Evolutionary conservation across 352 stramenopile species (phyloP).

Genomic region (Phytophthora hybrid): DNA sequence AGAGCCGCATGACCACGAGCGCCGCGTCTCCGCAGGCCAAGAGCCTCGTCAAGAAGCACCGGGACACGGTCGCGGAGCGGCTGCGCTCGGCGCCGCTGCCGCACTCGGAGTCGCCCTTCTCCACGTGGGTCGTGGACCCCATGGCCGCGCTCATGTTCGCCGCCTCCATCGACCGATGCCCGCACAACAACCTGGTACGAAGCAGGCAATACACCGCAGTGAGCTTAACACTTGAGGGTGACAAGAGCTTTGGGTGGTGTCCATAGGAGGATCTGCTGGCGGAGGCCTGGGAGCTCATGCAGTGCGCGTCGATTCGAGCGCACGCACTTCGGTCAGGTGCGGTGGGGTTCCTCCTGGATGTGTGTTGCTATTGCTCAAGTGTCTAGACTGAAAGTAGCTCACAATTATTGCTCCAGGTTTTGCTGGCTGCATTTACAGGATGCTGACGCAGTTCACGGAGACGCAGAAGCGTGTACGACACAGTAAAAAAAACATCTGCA

Average conservation of each 20-base stretch:
- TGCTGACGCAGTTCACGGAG: constrained; percentile 62
- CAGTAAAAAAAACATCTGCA: constrained; percentile 7
- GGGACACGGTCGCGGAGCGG: constrained; percentile 49
- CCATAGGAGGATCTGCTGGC: constrained; percentile 63
- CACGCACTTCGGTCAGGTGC: constrained; percentile 64
- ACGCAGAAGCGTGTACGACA: constrained; percentile 59
- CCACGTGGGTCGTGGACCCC: constrained; percentile 61
- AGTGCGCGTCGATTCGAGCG: constrained; percentile 49
- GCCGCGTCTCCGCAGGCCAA: constrained; percentile 69
- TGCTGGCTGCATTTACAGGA: constrained; percentile 64
- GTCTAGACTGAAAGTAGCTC: constrained; percentile 1
- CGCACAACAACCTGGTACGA: constrained; percentile 65
- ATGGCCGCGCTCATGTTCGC: constrained; percentile 74
- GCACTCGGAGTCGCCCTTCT: constrained; percentile 61
- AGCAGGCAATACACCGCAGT: neutral
- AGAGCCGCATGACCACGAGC: constrained; percentile 73
- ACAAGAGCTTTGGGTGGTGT: neutral
- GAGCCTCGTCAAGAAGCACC: constrained; percentile 59
- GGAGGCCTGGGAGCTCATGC: constrained; percentile 64
- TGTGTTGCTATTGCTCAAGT: neutral
- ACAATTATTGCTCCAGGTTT: constrained; percentile 44
- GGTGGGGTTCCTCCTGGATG: neutral
- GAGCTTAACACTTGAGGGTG: too few relatives aligned
- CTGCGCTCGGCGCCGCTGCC: constrained; percentile 44
- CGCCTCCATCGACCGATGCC: constrained; percentile 63